Base-by-base conservation (phyloP, 768 basidiomycete genomes). In the Kwoniella dejecticola region DNA sequence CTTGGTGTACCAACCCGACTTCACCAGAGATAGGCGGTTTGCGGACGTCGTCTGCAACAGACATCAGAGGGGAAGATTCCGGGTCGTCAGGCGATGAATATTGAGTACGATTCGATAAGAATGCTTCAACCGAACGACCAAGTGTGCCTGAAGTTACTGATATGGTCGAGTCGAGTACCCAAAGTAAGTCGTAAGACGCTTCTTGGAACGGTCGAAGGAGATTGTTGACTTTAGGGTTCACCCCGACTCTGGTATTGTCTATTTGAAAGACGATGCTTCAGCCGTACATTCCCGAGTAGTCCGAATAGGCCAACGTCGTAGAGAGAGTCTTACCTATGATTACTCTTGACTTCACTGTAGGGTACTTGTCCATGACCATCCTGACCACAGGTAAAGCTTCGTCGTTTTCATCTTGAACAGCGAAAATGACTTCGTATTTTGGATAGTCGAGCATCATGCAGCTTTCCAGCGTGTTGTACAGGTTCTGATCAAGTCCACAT, bases 211-310 rank as follows among this genome's bases (percentile, higher is more conserved):
- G 84, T 31, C 87, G 86, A 64, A 93, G 83, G 47, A 99, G 87
- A 79, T 98, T 98, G 82, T 97, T 97, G 70, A 98, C 88, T 82
- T 98, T 98, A 0, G 96, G 96, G 69, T 99, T 99, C 26, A 91
- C 87, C 4, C 95, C 94, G 19, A 95, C 88, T 46, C 84, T 76
- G 63, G 89, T 87, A 71, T 90, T 88, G 21, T 24, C 33, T 36
- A 48, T 91, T 92, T 92, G 21, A 17, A 31, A 24, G 10, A 7
- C 31, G 33, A 30, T 38, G 36, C n/a, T n/a, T n/a, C n/a, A n/a
- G n/a, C n/a, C n/a, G n/a, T n/a, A n/a, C n/a, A n/a, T n/a, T n/a
- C n/a, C n/a, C n/a, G n/a, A n/a, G n/a, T n/a, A n/a, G n/a, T n/a
- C n/a, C n/a, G n/a, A n/a, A n/a, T n/a, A n/a, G n/a, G n/a, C n/a